phyloP scores from a whole-genome alignment of 106 monocot species.

The Allium sativum region DNA sequence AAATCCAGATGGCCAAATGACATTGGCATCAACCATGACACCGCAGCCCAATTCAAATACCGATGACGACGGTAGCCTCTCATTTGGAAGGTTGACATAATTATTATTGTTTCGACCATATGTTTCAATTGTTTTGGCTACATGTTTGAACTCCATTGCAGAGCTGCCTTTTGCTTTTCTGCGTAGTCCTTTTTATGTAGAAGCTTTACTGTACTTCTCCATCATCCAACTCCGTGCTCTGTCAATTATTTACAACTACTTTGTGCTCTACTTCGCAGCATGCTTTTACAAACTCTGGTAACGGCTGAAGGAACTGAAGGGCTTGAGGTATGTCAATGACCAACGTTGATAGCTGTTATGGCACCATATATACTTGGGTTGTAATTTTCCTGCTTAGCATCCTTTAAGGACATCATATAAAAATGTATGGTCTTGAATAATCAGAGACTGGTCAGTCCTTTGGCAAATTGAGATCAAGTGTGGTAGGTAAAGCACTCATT shows the following conservation, averaged over 20 bases:
- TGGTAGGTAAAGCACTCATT: too few relatives aligned
- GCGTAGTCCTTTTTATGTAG: neutral
- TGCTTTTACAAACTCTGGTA: constrained; percentile 72
- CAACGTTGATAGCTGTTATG: neutral
- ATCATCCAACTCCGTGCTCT: neutral
- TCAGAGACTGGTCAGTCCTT: too few relatives aligned
- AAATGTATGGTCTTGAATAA: too few relatives aligned
- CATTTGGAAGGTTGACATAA: constrained; percentile 81
- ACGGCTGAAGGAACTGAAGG: constrained; percentile 50
- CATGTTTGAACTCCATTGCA: too few relatives aligned
- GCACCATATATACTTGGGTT: too few relatives aligned
- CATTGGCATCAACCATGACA: constrained; percentile 68
- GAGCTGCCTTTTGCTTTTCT: neutral
- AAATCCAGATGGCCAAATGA: constrained; percentile 71
- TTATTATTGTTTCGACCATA: neutral
- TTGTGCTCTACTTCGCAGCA: constrained; percentile 38
- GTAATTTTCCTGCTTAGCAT: too few relatives aligned
- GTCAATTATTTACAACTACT: constrained; percentile 1
- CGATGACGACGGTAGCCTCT: constrained; percentile 28
- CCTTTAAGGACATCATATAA: too few relatives aligned
- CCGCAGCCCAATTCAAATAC: constrained; percentile 17
- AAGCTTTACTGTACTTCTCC: neutral
- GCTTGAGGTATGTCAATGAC: constrained; percentile 52
- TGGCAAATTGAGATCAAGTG: too few relatives aligned
- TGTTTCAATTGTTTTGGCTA: neutral